Percentiles rank a stretch among this genome's conserved stretches.
phyloP scores from a whole-genome alignment of 768 basidiomycete genomes.

The Suillus plorans region DNA sequence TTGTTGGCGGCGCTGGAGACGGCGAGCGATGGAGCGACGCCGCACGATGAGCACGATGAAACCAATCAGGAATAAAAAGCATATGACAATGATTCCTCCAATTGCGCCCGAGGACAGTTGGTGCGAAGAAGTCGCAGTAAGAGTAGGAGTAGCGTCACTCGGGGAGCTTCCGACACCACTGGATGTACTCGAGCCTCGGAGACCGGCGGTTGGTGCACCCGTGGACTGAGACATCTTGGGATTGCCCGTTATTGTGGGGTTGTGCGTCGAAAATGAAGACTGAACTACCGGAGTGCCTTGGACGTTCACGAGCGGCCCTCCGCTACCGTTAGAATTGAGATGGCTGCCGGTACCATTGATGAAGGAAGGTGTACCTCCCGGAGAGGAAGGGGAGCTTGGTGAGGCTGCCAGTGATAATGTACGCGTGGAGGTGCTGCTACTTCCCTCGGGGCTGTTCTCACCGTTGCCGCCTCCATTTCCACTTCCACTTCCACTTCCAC shows the following conservation, averaged over 20 bases:
- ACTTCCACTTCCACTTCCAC: background rate
- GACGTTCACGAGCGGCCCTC: background rate
- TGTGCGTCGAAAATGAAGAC: background rate
- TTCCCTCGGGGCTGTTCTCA: background rate
- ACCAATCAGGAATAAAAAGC: conserved; percentile 30
- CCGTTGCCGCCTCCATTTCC: background rate
- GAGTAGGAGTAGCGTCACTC: conserved; percentile 16
- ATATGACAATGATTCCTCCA: conserved; percentile 41
- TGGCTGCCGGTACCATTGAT: background rate
- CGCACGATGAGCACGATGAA: conserved; percentile 45
- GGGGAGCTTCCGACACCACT: conserved; percentile 15
- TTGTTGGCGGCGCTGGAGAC: conserved; percentile 39
- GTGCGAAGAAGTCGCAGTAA: conserved; percentile 14
- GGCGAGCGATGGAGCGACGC: conserved; percentile 42
- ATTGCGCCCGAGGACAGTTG: conserved; percentile 46
- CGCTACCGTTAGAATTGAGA: background rate
- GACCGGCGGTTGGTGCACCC: background rate
- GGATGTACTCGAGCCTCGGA: conserved; percentile 11
- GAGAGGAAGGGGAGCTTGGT: background rate
- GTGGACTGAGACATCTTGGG: background rate
- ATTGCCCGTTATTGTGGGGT: background rate
- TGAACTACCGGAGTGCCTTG: conserved; percentile 1
- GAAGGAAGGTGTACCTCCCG: background rate
- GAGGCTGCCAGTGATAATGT: background rate
- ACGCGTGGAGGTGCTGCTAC: background rate